A percentile compares a stretch with the other conserved stretches of the same genome.
Evolutionary conservation across 441 rosid species (phyloP).

Genomic region (Daphne laureola): DNA sequence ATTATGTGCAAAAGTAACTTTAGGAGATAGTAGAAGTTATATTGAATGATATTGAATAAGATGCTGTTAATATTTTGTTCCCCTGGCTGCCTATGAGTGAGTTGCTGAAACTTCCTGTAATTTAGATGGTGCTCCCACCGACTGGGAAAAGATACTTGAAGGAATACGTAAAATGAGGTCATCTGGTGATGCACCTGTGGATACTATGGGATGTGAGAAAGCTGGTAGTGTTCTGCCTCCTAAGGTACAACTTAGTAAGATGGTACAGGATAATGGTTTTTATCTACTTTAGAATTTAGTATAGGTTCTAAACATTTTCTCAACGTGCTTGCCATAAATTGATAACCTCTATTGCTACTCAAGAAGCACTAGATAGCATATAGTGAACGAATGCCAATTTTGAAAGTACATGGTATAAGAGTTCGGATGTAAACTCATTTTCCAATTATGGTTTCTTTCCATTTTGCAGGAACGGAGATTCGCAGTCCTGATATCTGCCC

Average conservation of each 20-base stretch:
- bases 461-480: conserved; percentile 74
- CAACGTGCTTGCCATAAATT: too few relatives aligned
- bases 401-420: too few relatives aligned
- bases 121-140: conserved; percentile 50
- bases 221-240: conserved; percentile 84
- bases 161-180: conserved; percentile 76
- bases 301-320: neutral
- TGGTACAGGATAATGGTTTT: too few relatives aligned
- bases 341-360: too few relatives aligned
- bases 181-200: conserved; percentile 65
- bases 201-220: conserved; percentile 79
- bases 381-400: too few relatives aligned
- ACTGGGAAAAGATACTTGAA: conserved; percentile 78
- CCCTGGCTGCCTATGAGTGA: neutral
- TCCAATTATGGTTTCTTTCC: neutral
- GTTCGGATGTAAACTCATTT: too few relatives aligned
- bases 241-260: conserved; percentile 38
- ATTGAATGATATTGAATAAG: conserved; percentile 1
- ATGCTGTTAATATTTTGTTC: conserved; percentile 11
- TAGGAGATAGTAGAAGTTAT: too few relatives aligned
- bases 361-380: too few relatives aligned
- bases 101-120: neutral
- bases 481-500: conserved; percentile 73
- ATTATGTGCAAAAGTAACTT: too few relatives aligned
- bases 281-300: neutral